phyloP scores from a whole-genome alignment of 2,329 filamentous ascomycete species.

The Tolypocladium paradoxum region DNA sequence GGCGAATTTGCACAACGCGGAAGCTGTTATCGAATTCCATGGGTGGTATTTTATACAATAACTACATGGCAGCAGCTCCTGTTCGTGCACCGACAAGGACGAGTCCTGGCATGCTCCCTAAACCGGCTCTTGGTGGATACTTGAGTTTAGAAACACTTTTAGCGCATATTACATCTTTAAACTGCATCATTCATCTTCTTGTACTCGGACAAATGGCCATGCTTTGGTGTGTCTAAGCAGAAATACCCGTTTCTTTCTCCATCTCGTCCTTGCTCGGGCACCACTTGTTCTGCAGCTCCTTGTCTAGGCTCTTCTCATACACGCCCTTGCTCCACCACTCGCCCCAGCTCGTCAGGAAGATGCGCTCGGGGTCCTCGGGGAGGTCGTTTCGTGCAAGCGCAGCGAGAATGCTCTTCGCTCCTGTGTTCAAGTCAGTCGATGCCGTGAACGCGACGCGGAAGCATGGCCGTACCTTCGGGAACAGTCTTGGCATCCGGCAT shows the following conservation, averaged over 20 bases:
- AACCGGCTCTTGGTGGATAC: neutral
- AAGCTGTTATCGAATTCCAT: neutral
- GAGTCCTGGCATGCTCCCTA: no score
- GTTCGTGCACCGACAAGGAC: no score
- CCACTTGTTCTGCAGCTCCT: slow-evolving; percentile 40
- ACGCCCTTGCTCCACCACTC: slow-evolving; percentile 42
- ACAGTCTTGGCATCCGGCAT: slow-evolving; percentile 37
- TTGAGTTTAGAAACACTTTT: neutral
- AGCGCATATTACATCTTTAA: no score
- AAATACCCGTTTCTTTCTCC: slow-evolving; percentile 28
- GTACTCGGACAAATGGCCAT: no score
- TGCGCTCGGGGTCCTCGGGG: slow-evolving; percentile 37
- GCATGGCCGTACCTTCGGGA: slow-evolving; percentile 31
- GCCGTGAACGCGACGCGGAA: no score
- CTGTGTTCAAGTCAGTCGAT: slow-evolving; percentile 16
- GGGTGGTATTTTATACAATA: no score
- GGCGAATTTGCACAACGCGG: neutral
- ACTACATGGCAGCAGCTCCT: no score
- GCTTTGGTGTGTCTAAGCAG: no score
- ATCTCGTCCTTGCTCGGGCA: slow-evolving; percentile 34
- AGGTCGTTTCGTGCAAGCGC: slow-evolving; percentile 35
- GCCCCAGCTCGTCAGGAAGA: slow-evolving; percentile 45
- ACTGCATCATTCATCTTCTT: no score
- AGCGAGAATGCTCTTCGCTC: slow-evolving; percentile 31
- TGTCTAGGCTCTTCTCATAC: slow-evolving; percentile 29